These are phyloP conservation scores for Suhomyces chickasaworum DNA, from an alignment of 1,139 yeast species.

Conservation along the genomic window DNA sequence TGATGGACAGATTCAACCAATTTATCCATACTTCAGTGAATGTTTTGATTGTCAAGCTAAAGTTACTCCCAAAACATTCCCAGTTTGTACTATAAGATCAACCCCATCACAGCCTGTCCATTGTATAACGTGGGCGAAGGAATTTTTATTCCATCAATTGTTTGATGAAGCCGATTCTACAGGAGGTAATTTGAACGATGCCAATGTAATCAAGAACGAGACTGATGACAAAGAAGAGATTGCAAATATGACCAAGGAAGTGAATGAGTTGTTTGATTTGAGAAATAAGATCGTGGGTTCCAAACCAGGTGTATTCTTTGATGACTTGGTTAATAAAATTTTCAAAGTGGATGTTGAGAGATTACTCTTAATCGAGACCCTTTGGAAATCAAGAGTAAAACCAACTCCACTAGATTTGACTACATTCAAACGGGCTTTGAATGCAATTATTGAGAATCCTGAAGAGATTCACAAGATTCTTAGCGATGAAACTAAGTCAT, in stretches of 20 bases:
- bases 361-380: constrained; percentile 65
- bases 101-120: constrained; percentile 97
- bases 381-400: constrained; percentile 72
- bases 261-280: constrained; percentile 72
- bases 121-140: constrained; percentile 97
- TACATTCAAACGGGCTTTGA: constrained; percentile 13
- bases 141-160: constrained; percentile 78
- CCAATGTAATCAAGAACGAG: constrained; percentile 45
- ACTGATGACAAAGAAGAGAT: constrained; percentile 69
- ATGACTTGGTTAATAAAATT: constrained; percentile 52
- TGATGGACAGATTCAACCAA: constrained; percentile 91
- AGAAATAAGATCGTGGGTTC: constrained; percentile 44
- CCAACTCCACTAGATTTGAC: constrained; percentile 63
- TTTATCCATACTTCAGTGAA: constrained; percentile 78
- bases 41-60: constrained; percentile 92
- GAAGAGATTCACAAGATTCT: constrained; percentile 21
- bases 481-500: constrained; percentile 58
- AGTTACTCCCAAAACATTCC: constrained; percentile 86
- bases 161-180: constrained; percentile 59
- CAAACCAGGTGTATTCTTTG: constrained; percentile 26
- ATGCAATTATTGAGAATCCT: constrained; percentile 12
- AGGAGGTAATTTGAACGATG: constrained; percentile 26
- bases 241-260: constrained; percentile 67
- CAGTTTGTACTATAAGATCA: constrained; percentile 95
- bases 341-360: constrained; percentile 75